A percentile compares a stretch with the other conserved stretches of the same genome.
phyloP scores from a whole-genome alignment of 139 green algal genomes.

The Micromonas commoda region DNA sequence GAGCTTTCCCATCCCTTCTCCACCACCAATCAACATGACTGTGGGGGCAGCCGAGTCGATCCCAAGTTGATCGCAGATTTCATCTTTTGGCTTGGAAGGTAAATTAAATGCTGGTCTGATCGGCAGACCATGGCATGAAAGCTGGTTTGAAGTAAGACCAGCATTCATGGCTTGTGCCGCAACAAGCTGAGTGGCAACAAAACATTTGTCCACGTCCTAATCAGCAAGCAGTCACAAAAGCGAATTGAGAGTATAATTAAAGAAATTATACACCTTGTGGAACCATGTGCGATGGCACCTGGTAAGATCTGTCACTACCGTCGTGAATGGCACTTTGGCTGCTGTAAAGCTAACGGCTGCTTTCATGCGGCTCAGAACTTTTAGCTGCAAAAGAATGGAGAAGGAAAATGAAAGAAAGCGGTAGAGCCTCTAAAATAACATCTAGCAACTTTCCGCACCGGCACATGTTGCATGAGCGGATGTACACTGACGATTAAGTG shows the following conservation, averaged over 20 bases:
- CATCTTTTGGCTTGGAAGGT: not conserved
- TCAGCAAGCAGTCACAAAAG: not conserved
- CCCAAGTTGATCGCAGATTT: not conserved
- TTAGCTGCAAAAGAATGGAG: constrained; percentile 29
- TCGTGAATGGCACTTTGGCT: constrained; percentile 19
- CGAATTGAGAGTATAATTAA: constrained; percentile 8
- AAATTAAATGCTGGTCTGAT: constrained; percentile 11
- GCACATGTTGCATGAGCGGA: constrained; percentile 92
- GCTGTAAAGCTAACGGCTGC: constrained; percentile 2
- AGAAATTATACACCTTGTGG: constrained; percentile 30
- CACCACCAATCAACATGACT: constrained; percentile 19
- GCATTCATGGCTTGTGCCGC: constrained; percentile 2
- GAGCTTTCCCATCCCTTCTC: constrained; percentile 26
- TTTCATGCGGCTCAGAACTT: constrained; percentile 14
- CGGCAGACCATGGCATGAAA: constrained; percentile 17
- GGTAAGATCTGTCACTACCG: constrained; percentile 26
- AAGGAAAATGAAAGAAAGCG: constrained; percentile 15
- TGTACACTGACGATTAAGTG: constrained; percentile 91
- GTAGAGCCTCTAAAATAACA: not conserved
- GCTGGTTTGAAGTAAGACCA: not conserved
- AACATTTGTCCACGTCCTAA: constrained; percentile 21
- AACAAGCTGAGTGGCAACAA: constrained; percentile 20
- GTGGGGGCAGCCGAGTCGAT: not conserved
- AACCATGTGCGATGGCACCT: constrained; percentile 26
- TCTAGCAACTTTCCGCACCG: constrained; percentile 25